Evolutionary conservation across 2,329 filamentous ascomycete species (phyloP).

Genomic region (Ophiocordyceps camponoti-saundersi): DNA sequence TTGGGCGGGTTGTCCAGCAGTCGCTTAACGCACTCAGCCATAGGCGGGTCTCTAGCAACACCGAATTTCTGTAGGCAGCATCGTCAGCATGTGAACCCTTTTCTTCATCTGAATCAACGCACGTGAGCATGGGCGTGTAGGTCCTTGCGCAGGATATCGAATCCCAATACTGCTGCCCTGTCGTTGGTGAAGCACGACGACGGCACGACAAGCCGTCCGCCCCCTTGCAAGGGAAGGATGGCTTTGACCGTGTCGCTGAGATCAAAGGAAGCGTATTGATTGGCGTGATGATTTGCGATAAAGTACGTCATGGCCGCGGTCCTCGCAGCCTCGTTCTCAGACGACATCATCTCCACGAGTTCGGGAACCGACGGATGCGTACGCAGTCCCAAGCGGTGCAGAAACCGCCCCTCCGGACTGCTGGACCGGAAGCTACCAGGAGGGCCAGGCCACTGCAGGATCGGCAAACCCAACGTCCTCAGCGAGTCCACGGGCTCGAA

Average conservation of each 20-base stretch:
- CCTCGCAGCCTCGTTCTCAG: slow-evolving; percentile 39
- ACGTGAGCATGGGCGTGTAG: slow-evolving; percentile 58
- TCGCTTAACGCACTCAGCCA: slow-evolving; percentile 57
- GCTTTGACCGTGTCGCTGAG: slow-evolving; percentile 34
- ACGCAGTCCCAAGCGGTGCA: slow-evolving; percentile 56
- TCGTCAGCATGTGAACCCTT: slow-evolving; percentile 1
- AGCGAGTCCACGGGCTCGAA: slow-evolving; percentile 63
- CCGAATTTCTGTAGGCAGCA: slow-evolving; percentile 48
- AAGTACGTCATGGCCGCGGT: slow-evolving; percentile 66
- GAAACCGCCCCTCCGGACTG: slow-evolving; percentile 58
- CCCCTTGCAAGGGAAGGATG: slow-evolving; percentile 59
- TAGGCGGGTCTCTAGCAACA: slow-evolving; percentile 64
- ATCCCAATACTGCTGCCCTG: slow-evolving; percentile 60
- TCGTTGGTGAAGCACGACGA: slow-evolving; percentile 71
- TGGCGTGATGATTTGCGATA: slow-evolving; percentile 59
- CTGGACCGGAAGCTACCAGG: slow-evolving; percentile 43
- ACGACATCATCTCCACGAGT: slow-evolving; percentile 62
- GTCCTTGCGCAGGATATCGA: slow-evolving; percentile 57
- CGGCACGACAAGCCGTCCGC: slow-evolving; percentile 52
- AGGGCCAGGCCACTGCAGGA: slow-evolving; percentile 66
- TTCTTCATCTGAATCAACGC: slow-evolving; percentile 8
- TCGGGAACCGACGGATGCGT: slow-evolving; percentile 54
- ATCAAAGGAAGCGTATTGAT: slow-evolving; percentile 54
- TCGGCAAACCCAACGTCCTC: slow-evolving; percentile 51
- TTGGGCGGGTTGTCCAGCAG: slow-evolving; percentile 57